A percentile compares a stretch with the other conserved stretches of the same genome.
Conservation (phyloP, 2,329 filamentous ascomycete genomes). For the Chrysosporium queenslandicum region DNA sequence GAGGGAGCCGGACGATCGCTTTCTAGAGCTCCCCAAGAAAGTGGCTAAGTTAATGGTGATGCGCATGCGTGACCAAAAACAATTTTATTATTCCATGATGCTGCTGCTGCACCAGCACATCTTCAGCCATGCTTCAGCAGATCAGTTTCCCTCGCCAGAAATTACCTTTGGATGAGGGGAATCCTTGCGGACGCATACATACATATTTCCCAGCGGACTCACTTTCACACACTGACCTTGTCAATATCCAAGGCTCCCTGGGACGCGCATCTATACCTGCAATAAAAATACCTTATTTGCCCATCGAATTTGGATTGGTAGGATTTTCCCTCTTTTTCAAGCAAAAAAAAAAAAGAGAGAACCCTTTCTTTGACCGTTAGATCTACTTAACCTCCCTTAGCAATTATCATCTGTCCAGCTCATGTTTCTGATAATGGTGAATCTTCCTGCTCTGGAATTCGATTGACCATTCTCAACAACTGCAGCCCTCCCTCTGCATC, state of each 20-base stretch:
- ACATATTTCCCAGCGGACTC: neutral
- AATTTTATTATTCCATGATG: neutral
- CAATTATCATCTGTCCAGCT: neutral
- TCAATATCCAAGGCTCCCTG: constrained; percentile 5
- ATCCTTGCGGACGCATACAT: constrained; percentile 6
- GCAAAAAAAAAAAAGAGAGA: neutral
- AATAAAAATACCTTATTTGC: constrained; percentile 4
- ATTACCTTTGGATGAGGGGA: constrained; percentile 5
- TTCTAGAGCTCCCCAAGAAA: neutral
- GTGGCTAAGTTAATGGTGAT: neutral
- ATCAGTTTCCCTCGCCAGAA: constrained; percentile 7
- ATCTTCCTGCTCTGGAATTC: neutral
- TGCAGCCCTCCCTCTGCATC: too few species aligned
- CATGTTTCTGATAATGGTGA: constrained; percentile 1
- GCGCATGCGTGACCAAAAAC: neutral
- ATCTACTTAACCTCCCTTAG: neutral
- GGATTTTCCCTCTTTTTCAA: neutral
- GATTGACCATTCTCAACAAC: neutral
- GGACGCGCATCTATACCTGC: neutral
- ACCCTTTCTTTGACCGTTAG: neutral
- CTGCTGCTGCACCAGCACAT: neutral
- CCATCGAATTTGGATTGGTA: neutral
- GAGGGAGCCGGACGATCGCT: neutral
- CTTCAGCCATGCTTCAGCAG: neutral
- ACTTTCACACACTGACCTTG: constrained; percentile 2